Base-by-base conservation (phyloP, 441 rosid genomes). In the Erysimum cheiri region DNA sequence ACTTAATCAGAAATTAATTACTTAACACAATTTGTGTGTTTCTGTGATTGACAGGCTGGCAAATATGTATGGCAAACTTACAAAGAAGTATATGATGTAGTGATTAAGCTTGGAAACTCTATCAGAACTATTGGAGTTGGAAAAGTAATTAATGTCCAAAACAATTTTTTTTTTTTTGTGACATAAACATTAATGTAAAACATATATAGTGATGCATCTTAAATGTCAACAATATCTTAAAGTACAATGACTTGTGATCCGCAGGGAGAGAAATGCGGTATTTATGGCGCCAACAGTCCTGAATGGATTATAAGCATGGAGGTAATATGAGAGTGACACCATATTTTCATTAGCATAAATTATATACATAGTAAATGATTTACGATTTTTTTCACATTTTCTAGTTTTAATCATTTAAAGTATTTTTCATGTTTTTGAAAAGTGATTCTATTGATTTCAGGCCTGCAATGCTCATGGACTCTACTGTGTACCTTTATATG, bases 381-480 rank as follows among this genome's bases (percentile, higher is more conserved):
- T 17, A 46, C 26, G 26, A 46, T 8, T 3, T 17, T 17, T 9
- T 46, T 9, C 50, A 46, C 50, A 19, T 46, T 17, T 12, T 3
- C 50, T 46, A 17, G 7, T 44, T 44, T 44, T 15, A 44, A 44
- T 14, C 49, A 15, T 44, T 14, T 15, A 15, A 2, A 46, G 26
- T 46, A 46, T 8, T 17, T 15, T 44, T 15, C 49, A 17, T 44
- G 24, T 46, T 44, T n/a, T 13, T 4, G 0, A 0, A 37, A 10
- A 9, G 3, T 37, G 41, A 37, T 11, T 41, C 13, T 32, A 39
- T 43, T 81, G 71, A 63, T 56, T 81, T 82, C 88, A 94, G 99
- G 99, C 99, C 8, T 94, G 99, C 83, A 94, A 92, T 74, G 97
- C 99, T 78, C 98, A 90, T 79, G 97, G 96, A 71, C 91, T 92